Evolutionary conservation across 2,329 filamentous ascomycete species (phyloP), one percentile per base, ranked within the genome.

Genomic region (Iodosphaeria phyllophila): DNA sequence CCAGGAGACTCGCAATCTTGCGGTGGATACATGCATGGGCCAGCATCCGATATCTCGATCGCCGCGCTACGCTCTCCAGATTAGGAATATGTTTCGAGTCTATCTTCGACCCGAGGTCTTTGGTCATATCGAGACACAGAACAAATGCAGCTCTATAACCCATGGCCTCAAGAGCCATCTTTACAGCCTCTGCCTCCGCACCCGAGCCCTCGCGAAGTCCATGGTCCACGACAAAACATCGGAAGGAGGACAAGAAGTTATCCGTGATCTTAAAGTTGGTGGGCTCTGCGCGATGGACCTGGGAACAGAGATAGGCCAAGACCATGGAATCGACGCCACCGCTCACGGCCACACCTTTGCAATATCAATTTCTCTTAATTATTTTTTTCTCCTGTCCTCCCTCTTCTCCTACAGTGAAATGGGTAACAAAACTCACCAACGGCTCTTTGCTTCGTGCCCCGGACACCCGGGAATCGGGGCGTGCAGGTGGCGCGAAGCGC

Each of bases 241-340:
- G 37, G 29, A 61, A 58, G 19, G 38, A 36, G 14, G 27, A 19
- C 18, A 56, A 39, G 9, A 54, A 50, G 30, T 59, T 55, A 36
- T 61, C 61, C 17, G 50, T 51, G 14, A 68, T 40, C 21, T 35
- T 48, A 32, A 55, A 39, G n/a, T n/a, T n/a, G 14, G 35, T 30
- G 3, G 39, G 40, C 22, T 52, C 40, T 3, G 32, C 30, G 3
- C 31, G 43, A 18, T 49, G 47, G 18, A 63, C 38, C 22, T 54
- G 48, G 24, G 58, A 60, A 43, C 77, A 79, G 18, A 95, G 61
- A 31, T 59, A 71, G 28, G 83, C 82, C 31, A 98, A 58, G 15
- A 86, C 86, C 84, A 95, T 98, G n/a, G 86, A 95, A 48, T 98
- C 89, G 19, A 89, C 78, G 6, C 89, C 89, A 13, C 89, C 89